These are phyloP conservation scores for Bruguiera sexangula DNA, from an alignment of 345 rosid genomes.

Conservation along the genomic window DNA sequence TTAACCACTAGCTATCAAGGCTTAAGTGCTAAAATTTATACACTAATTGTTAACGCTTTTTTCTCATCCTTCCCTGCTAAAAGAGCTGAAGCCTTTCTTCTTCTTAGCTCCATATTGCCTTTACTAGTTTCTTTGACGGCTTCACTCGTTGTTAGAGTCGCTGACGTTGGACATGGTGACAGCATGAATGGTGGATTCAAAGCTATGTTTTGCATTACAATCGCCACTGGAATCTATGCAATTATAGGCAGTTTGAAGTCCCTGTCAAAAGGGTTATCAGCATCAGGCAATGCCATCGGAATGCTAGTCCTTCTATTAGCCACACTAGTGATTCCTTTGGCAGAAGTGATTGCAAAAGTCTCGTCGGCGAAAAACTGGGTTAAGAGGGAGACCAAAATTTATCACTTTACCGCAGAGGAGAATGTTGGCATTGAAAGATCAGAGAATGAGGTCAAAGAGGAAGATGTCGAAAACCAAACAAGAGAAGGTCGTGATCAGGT, in stretches of 20 bases:
- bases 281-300: conserved; percentile 40
- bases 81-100: conserved; percentile 54
- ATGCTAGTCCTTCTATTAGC: conserved; percentile 40
- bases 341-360: conserved; percentile 15
- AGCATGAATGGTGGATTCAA: conserved; percentile 36
- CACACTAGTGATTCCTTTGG: conserved; percentile 50
- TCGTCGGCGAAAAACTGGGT: conserved; percentile 6
- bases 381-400: conserved; percentile 24
- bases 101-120: conserved; percentile 62
- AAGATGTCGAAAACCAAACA: conserved; percentile 5
- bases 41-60: conserved; percentile 48
- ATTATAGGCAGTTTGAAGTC: conserved; percentile 52
- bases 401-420: conserved; percentile 24
- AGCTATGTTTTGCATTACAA: conserved; percentile 45
- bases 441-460: conserved; percentile 3
- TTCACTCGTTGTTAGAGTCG: conserved; percentile 38
- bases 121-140: conserved; percentile 34
- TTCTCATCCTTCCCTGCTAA: conserved; percentile 25
- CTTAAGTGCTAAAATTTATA: conserved; percentile 71
- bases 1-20: conserved; percentile 72
- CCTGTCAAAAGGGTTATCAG: conserved; percentile 20
- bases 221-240: conserved; percentile 64
- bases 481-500: conserved; percentile 13
- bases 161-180: not conserved
- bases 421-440: not conserved